These are phyloP conservation scores for Rubia yunnanensis DNA, from an alignment of 257 asterid species.

Conservation along the genomic window DNA sequence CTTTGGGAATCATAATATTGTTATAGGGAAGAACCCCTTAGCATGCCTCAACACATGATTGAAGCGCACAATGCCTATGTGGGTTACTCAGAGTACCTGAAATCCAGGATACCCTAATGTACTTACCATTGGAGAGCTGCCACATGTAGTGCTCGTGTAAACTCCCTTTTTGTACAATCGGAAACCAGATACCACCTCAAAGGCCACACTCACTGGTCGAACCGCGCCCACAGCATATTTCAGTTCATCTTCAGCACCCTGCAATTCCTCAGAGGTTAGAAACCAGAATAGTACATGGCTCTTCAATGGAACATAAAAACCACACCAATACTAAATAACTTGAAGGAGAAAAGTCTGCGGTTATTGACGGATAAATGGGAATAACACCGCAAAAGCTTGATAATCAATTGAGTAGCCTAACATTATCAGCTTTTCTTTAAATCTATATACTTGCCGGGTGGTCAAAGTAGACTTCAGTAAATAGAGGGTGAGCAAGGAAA, in stretches of 20 bases:
- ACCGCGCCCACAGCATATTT: constrained; percentile 72
- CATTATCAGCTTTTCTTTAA: too few species aligned
- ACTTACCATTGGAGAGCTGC: constrained; percentile 64
- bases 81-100: background rate
- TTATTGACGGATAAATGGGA: background rate
- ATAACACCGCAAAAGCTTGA: background rate
- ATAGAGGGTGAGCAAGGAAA: background rate
- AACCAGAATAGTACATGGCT: constrained; percentile 2
- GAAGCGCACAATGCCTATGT: background rate
- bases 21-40: background rate
- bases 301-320: background rate
- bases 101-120: background rate
- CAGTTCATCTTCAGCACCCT: constrained; percentile 89
- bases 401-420: background rate
- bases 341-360: background rate
- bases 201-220: constrained; percentile 89
- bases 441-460: background rate
- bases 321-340: background rate
- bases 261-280: constrained; percentile 9
- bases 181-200: constrained; percentile 57
- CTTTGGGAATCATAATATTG: background rate
- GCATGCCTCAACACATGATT: background rate
- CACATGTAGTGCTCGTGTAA: constrained; percentile 58
- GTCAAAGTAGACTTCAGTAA: background rate
- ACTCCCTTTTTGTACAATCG: constrained; percentile 54